Conservation (phyloP, 2,329 filamentous ascomycete species). For the Didymella lethalis region DNA sequence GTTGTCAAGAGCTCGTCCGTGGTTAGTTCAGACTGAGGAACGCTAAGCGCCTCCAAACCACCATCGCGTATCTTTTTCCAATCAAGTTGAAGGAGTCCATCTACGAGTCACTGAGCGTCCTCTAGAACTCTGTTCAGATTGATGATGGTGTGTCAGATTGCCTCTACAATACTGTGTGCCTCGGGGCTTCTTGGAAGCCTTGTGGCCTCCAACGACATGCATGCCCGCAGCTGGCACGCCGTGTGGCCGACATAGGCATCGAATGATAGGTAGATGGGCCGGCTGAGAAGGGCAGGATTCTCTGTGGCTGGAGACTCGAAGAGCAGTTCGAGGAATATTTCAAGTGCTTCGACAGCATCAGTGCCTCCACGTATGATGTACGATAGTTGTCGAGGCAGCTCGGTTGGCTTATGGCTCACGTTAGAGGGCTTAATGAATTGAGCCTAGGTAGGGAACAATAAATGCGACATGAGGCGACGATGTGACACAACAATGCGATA, state of each 20-base stretch:
- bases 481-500: too few relatives aligned
- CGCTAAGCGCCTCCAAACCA: neutral
- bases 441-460: neutral
- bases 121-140: neutral
- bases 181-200: neutral
- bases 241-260: conserved; percentile 19
- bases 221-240: conserved; percentile 18
- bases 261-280: neutral
- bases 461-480: neutral
- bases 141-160: neutral
- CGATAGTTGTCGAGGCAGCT: conserved; percentile 16
- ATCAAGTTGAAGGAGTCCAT: neutral
- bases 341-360: conserved; percentile 9
- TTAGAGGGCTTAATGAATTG: neutral
- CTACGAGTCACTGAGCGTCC: neutral
- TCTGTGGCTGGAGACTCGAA: neutral
- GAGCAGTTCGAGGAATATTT: neutral
- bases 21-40: neutral
- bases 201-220: conserved; percentile 13
- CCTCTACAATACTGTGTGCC: neutral
- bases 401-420: conserved; percentile 2
- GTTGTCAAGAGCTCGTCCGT: neutral
- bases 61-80: neutral
- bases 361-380: conserved; percentile 11
- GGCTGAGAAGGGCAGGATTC: fast-evolving